A percentile compares a stretch with the other conserved stretches of the same genome.
Evolutionary conservation across 148 eudicot genomes (phyloP).

Genomic region (Rhododendron williamsianum): DNA sequence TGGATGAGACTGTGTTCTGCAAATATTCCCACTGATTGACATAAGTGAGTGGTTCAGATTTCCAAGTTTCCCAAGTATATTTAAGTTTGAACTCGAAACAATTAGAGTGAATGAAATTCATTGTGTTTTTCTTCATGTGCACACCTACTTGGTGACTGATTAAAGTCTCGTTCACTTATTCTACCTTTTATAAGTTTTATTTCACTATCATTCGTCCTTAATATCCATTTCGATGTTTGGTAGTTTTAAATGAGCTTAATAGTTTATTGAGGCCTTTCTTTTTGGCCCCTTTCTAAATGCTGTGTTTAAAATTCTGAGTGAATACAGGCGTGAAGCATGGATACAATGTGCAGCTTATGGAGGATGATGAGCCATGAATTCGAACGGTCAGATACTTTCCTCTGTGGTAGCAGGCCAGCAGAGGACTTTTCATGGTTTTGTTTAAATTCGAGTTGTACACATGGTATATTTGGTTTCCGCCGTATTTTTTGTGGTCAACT

Average conservation of each 20-base stretch:
- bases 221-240: slow-evolving; percentile 3
- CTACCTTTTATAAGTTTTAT: neutral
- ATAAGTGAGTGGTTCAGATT: neutral
- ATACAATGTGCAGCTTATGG: slow-evolving; percentile 30
- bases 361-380: slow-evolving; percentile 34
- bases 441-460: neutral
- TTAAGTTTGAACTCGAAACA: neutral
- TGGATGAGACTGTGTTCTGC: neutral
- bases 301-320: neutral
- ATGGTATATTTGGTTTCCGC: neutral
- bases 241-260: slow-evolving; percentile 5
- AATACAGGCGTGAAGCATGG: slow-evolving; percentile 41
- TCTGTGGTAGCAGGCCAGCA: neutral
- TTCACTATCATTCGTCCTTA: neutral
- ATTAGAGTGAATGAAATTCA: neutral
- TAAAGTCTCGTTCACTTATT: neutral
- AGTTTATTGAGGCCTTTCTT: slow-evolving; percentile 5
- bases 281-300: neutral
- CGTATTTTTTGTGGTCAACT: neutral
- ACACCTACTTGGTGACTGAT: neutral
- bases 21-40: neutral
- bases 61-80: neutral
- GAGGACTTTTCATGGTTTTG: slow-evolving; percentile 3
- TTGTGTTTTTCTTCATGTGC: neutral
- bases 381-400: neutral